Base-by-base conservation (phyloP, 164 flowering plant species). In the Magnolia kwangsiensis region DNA sequence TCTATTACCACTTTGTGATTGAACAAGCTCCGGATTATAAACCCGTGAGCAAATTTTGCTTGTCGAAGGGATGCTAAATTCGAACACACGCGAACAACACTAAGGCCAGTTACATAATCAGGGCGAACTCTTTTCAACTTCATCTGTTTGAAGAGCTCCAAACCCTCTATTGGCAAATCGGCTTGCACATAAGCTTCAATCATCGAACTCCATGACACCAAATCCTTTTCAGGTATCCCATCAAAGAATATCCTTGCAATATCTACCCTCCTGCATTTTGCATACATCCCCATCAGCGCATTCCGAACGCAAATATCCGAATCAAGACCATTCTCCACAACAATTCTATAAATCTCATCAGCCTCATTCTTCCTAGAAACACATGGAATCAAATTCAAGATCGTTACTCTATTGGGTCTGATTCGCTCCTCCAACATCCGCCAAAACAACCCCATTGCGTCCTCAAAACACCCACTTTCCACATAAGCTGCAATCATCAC, bases 151-250 rank as follows among this genome's bases (percentile, higher is more conserved):
- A 78, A 80, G 50, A 83, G 75, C 49, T 76, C 74, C 72, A 83
- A 69, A 16, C 81, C 76, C 58, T 76, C 74, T 21, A 68, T 27
- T 59, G 82, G 76, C 63, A 78, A 49, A 69, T 75, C 83, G 27
- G 77, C 83, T 58, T 74, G 76, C 3, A 61, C 76, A 64, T 80
- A 84, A 63, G 81, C 81, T 76, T 81, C 84, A 16, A 82, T 80
- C 81, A 84, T 84, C 45, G 84, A 78, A 67, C 80, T 76, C 86
- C 84, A 82, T 51, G 80, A 74, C 70, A 84, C 78, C 70, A 84
- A 73, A 74, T 84, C 84, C 72, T 80, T 80, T 27, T 66, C 24
- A 21, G 10, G 5, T 13, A 80, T 78, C 55, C 73, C 51, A 58
- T 78, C 67, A 72, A 84, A 84, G 3, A 82, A 69, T 51, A 63